Percentiles rank a stretch among this genome's conserved stretches.
phyloP scores from a whole-genome alignment of 768 basidiomycete genomes.

The Termitomyces sp. region DNA sequence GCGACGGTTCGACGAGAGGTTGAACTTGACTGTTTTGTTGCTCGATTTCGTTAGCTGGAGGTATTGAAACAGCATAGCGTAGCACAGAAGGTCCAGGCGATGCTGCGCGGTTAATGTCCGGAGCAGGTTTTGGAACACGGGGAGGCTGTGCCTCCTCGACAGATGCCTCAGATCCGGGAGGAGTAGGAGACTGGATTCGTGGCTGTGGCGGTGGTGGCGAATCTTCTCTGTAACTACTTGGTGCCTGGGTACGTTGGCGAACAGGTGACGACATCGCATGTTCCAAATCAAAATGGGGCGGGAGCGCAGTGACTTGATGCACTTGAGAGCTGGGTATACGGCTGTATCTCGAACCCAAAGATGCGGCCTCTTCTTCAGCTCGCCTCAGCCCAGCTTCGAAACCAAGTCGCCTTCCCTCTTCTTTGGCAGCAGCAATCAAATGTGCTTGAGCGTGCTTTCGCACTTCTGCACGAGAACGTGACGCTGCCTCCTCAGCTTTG shows the following conservation, averaged over 20 bases:
- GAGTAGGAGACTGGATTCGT: background rate
- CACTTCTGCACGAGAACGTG: conserved; percentile 43
- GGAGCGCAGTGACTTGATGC: background rate
- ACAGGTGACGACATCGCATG: conserved; percentile 7
- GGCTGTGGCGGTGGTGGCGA: background rate
- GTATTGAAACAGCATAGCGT: conserved; percentile 26
- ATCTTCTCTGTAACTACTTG: conserved; percentile 1
- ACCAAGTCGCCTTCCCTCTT: conserved; percentile 51
- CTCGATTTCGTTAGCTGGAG: conserved; percentile 22
- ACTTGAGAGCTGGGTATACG: background rate
- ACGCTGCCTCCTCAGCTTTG: conserved; percentile 51
- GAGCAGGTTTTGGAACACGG: background rate
- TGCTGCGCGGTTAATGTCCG: background rate
- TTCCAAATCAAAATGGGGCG: background rate
- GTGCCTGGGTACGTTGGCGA: background rate
- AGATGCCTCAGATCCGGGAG: background rate
- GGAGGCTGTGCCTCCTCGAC: background rate
- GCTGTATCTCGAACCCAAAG: background rate
- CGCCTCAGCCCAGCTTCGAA: conserved; percentile 42
- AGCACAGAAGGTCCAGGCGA: conserved; percentile 20
- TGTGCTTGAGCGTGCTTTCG: conserved; percentile 45
- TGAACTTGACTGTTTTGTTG: conserved; percentile 16
- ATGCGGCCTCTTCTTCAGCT: conserved; percentile 24
- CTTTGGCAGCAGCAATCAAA: conserved; percentile 45
- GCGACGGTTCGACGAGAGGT: conserved; percentile 14